Conservation (phyloP, 2,329 filamentous ascomycete species). For the Neoascochyta sp. region DNA sequence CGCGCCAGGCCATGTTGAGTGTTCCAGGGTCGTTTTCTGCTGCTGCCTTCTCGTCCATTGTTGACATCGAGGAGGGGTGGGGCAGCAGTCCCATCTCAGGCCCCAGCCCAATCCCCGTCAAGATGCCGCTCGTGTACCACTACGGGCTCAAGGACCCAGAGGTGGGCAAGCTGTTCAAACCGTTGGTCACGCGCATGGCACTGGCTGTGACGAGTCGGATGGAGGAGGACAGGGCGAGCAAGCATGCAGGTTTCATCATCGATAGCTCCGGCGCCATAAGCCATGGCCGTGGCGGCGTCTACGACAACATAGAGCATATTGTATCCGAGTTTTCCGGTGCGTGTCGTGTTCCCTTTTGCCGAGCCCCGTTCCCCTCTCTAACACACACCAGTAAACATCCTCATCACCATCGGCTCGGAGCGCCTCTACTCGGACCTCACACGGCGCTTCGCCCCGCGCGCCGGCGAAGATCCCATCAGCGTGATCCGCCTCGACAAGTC, state of each 20-base stretch:
- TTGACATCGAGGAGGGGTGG: constrained; percentile 87
- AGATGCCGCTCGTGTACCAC: constrained; percentile 86
- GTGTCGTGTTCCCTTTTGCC: constrained; percentile 24
- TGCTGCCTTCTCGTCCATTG: constrained; percentile 78
- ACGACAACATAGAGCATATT: constrained; percentile 79
- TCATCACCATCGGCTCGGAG: constrained; percentile 79
- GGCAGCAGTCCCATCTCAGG: constrained; percentile 88
- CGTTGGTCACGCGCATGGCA: constrained; percentile 71
- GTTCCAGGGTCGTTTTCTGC: constrained; percentile 75
- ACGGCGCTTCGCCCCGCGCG: constrained; percentile 58
- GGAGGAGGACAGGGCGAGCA: constrained; percentile 68
- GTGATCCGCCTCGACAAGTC: constrained; percentile 80
- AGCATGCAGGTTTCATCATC: constrained; percentile 74
- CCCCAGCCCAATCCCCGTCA: constrained; percentile 81
- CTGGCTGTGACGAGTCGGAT: constrained; percentile 73
- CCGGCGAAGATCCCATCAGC: constrained; percentile 64
- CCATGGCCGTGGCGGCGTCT: constrained; percentile 58
- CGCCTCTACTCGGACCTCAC: constrained; percentile 70
- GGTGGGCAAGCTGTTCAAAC: constrained; percentile 66
- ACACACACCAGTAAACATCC: constrained; percentile 64
- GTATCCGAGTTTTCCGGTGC: constrained; percentile 63
- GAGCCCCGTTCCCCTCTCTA: constrained; percentile 10
- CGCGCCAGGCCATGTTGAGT: constrained; percentile 59
- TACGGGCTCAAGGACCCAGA: constrained; percentile 72
- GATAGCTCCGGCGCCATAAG: constrained; percentile 73